phyloP scores from a whole-genome alignment of 805 yeast species.

The Metschnikowia hibisci region DNA sequence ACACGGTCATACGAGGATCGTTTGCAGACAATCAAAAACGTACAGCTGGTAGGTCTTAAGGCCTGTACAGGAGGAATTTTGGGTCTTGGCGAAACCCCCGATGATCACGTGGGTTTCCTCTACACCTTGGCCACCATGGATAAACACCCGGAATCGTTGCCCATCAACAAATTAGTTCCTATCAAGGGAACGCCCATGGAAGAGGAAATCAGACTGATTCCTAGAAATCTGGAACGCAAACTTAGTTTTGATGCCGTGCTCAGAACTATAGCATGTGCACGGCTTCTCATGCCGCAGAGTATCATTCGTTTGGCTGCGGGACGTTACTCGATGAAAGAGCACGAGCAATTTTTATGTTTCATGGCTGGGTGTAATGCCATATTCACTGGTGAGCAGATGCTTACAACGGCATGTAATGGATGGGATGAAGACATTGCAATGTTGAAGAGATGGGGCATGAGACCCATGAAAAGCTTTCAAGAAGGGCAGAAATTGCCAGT shows the following conservation, averaged over 20 bases:
- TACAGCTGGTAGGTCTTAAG: conserved; percentile 57
- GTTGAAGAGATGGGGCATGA: conserved; percentile 67
- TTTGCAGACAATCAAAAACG: conserved; percentile 59
- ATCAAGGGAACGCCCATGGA: conserved; percentile 77
- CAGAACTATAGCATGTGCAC: conserved; percentile 71
- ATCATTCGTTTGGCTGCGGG: conserved; percentile 79
- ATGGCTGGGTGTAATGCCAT: conserved; percentile 78
- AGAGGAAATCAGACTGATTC: conserved; percentile 42
- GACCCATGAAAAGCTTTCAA: conserved; percentile 49
- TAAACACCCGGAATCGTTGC: conserved; percentile 75
- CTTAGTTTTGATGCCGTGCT: conserved; percentile 59
- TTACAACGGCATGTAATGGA: conserved; percentile 78
- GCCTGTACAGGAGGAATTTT: conserved; percentile 80
- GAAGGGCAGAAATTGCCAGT: too few species aligned
- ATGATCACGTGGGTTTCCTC: conserved; percentile 63
- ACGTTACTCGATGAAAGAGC: conserved; percentile 73
- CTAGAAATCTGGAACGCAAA: conserved; percentile 33
- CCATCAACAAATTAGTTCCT: conserved; percentile 76
- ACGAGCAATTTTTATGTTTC: conserved; percentile 71
- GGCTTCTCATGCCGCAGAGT: conserved; percentile 67
- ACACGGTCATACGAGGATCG: conserved; percentile 73
- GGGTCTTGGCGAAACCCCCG: conserved; percentile 71
- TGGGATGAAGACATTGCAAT: conserved; percentile 77
- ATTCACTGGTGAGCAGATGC: conserved; percentile 76
- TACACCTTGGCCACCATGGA: conserved; percentile 65